Conservation (phyloP, 1,284 basidiomycete genomes). For the Golubevia pallescens region DNA sequence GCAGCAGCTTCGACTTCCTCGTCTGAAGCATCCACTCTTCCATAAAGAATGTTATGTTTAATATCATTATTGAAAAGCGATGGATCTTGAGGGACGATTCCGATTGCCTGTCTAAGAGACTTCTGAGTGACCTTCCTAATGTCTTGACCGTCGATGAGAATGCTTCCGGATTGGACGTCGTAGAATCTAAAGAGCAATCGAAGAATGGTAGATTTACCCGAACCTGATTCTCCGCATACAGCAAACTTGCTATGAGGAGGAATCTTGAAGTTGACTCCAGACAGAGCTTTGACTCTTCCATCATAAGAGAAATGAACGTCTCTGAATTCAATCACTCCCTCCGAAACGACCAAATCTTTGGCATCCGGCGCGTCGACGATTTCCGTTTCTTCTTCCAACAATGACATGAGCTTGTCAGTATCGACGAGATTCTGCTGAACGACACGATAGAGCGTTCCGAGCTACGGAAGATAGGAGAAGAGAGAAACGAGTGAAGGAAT, state of each 20-base stretch:
- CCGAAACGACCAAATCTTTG: constrained; percentile 47
- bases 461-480: not conserved
- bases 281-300: constrained; percentile 39
- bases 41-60: constrained; percentile 57
- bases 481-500: not conserved
- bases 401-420: constrained; percentile 62
- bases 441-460: constrained; percentile 17
- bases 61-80: constrained; percentile 61
- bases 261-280: constrained; percentile 53
- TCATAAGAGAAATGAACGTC: constrained; percentile 60
- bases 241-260: constrained; percentile 26
- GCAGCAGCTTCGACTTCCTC: constrained; percentile 56
- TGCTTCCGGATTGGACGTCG: constrained; percentile 51
- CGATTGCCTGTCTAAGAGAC: constrained; percentile 52
- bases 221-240: constrained; percentile 59
- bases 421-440: constrained; percentile 61
- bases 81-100: constrained; percentile 59
- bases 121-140: constrained; percentile 55
- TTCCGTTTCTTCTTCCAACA: constrained; percentile 58
- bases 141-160: constrained; percentile 61
- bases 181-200: constrained; percentile 62
- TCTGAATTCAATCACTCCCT: constrained; percentile 58
- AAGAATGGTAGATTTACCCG: constrained; percentile 55
- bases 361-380: constrained; percentile 53
- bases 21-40: constrained; percentile 48